Conservation (phyloP, 352 stramenopile genomes). For the Phytophthora vignae region DNA sequence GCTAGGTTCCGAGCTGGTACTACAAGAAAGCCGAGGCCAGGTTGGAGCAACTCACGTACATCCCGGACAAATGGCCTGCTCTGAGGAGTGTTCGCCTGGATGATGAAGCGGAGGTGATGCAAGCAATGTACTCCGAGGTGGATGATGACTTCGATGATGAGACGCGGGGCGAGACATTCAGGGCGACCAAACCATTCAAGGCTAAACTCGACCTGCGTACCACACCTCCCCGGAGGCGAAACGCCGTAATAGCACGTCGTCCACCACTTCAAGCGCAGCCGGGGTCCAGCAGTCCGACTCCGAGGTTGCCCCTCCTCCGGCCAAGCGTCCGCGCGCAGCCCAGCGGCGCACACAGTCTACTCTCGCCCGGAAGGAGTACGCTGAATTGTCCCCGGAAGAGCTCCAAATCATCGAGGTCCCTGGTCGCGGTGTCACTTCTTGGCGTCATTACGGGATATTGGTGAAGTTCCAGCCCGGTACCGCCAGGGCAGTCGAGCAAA, state of each 20-base stretch:
- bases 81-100: background rate
- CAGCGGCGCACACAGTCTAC: background rate
- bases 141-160: background rate
- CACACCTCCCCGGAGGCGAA: background rate
- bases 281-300: background rate
- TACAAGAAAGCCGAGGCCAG: background rate
- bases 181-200: background rate
- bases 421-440: background rate
- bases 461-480: background rate
- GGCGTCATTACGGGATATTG: background rate
- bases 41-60: background rate
- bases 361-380: background rate
- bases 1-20: background rate
- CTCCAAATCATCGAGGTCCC: background rate
- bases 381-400: background rate
- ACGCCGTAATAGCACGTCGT: no score
- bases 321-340: background rate
- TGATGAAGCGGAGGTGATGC: background rate
- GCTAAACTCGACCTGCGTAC: background rate
- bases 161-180: background rate
- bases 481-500: background rate
- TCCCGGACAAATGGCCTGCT: background rate
- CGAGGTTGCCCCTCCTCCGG: no score
- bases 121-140: background rate
- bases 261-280: no score